Evolutionary conservation across 2,329 filamentous ascomycete genomes (phyloP), one percentile per base, ranked within the genome.

Genomic region (Talaromyces sp.): DNA sequence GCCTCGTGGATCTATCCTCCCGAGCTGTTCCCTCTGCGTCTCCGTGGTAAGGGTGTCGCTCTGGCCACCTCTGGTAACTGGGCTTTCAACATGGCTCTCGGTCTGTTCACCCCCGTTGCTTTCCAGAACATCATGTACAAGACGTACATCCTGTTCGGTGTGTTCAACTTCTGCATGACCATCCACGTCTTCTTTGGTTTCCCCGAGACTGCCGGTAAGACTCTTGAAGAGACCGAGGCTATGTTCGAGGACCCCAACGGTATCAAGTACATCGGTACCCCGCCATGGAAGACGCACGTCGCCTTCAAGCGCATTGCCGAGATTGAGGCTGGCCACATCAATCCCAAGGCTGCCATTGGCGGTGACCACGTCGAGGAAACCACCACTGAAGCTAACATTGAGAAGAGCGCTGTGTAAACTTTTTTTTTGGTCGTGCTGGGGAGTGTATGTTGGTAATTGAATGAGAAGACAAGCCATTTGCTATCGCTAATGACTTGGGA

Each of bases 121-220:
- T 84, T 85, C 65, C 79, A 79, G 63, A 83, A 79, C 68, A 84
- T 83, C 67, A 61, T 77, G 61, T 84, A 81, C 75, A 72, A 83
- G 67, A 85, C 85, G 64, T 92, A 92, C 74, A 83, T 92, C 72
- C 80, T 93, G 64, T 93, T 93, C 69, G 90, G 82, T 12, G 81
- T 85, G 17, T 91, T 91, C 78, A 89, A 88, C 70, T 81, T 81
- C 1, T 79, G 80, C 21, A 88, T 88, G 65, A 85, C 85, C 52
- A 69, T 91, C 46, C 88, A 91, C 72, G 85, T 88, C 70, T 83
- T 83, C 70, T 79, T 92, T 64, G 72, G 81, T 17, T 85, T 85
- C 65, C 88, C 87, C 0, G 84, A 91, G 74, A 91, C 88, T 0
- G 84, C 85, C 43, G 88, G 88, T 12, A 89, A 86, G 74, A 88